Evolutionary conservation across 192 early-diverging fungal genomes (phyloP).

Genomic region (Gryganskiella cystojenkinii): DNA sequence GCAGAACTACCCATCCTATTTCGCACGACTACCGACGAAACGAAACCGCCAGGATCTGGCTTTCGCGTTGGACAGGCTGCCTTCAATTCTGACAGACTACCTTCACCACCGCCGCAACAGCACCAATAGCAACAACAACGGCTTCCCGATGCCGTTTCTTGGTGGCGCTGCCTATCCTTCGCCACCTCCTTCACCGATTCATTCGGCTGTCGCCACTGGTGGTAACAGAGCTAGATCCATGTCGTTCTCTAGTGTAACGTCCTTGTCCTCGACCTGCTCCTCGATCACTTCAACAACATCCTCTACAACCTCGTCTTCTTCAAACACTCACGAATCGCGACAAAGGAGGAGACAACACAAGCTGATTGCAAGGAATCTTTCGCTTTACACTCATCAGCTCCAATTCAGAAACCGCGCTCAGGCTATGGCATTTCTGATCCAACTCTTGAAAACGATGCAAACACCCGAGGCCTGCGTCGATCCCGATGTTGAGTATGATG

Average conservation of each 20-base stretch:
- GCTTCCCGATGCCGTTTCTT: too few relatives aligned
- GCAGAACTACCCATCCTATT: constrained; percentile 18
- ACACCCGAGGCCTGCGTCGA: too few relatives aligned
- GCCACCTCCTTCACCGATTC: neutral
- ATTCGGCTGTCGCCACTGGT: neutral
- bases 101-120: neutral
- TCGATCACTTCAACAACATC: constrained; percentile 8
- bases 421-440: constrained; percentile 49
- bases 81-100: constrained; percentile 21
- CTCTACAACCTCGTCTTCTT: constrained; percentile 9
- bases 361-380: constrained; percentile 22
- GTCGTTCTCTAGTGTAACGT: constrained; percentile 4
- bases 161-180: neutral
- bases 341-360: constrained; percentile 15
- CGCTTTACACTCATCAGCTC: neutral
- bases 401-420: constrained; percentile 45
- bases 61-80: constrained; percentile 36
- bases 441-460: constrained; percentile 28
- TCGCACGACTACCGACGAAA: constrained; percentile 36
- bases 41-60: constrained; percentile 47
- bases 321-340: neutral
- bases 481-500: constrained; percentile 30
- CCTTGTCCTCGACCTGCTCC: too few relatives aligned
- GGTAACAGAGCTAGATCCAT: neutral
- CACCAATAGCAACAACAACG: neutral